These are phyloP conservation scores for Trebouxia gelatinosa DNA, from an alignment of 163 green algal genomes.

Conservation along the genomic window DNA sequence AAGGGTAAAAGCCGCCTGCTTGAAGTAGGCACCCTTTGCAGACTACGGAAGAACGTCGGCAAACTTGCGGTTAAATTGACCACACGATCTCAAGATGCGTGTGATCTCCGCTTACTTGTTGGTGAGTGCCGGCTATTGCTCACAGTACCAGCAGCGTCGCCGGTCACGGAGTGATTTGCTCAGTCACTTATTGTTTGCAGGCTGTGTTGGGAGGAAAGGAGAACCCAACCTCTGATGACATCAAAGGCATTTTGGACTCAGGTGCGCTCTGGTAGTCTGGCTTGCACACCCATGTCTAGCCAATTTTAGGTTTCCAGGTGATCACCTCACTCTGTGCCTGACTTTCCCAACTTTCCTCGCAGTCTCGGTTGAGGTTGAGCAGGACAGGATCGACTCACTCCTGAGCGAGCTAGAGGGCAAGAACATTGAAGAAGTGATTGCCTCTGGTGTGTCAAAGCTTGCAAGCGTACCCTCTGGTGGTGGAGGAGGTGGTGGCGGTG, in stretches of 20 bases:
- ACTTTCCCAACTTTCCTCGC: constrained; percentile 22
- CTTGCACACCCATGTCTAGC: background rate
- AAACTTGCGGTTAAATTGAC: constrained; percentile 47
- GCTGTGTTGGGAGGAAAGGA: constrained; percentile 82
- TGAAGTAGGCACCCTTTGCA: background rate
- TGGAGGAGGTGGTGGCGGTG: constrained; percentile 50
- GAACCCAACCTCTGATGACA: constrained; percentile 70
- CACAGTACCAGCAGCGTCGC: no score
- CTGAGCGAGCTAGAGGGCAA: constrained; percentile 87
- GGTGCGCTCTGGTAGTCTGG: constrained; percentile 49
- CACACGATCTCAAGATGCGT: constrained; percentile 42
- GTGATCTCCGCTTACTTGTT: constrained; percentile 52
- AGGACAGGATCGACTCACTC: constrained; percentile 71
- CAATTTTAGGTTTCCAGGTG: background rate
- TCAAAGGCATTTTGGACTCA: constrained; percentile 82
- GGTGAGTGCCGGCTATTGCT: no score
- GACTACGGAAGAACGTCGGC: background rate
- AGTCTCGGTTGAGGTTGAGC: constrained; percentile 85
- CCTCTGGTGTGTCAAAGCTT: constrained; percentile 71
- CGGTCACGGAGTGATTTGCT: no score
- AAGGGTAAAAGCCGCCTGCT: constrained; percentile 12
- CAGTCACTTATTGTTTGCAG: constrained; percentile 48
- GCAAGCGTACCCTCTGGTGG: constrained; percentile 79
- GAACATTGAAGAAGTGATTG: constrained; percentile 75
- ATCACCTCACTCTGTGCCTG: background rate